These are phyloP conservation scores for Cyclotella atomus DNA, from an alignment of 108 stramenopile genomes.

Conservation along the genomic window DNA sequence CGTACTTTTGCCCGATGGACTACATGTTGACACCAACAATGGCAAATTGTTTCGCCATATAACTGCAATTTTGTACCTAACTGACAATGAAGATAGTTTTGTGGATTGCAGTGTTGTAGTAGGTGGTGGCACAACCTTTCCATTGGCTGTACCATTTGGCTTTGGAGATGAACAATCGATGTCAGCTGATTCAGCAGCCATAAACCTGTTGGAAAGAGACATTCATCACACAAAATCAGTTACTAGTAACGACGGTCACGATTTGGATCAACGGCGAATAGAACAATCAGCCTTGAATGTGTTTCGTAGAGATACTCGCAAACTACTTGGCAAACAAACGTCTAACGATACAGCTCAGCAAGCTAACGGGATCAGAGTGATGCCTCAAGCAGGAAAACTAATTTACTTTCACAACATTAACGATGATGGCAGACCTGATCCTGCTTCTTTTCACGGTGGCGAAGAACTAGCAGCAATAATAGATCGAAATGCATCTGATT, in stretches of 20 bases:
- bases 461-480: constrained; percentile 30
- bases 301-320: constrained; percentile 10
- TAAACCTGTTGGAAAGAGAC: constrained; percentile 7
- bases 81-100: constrained; percentile 16
- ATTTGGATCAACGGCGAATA: constrained; percentile 15
- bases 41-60: constrained; percentile 48
- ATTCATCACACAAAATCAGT: constrained; percentile 45
- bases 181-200: constrained; percentile 14
- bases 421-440: constrained; percentile 42
- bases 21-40: constrained; percentile 54
- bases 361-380: constrained; percentile 28
- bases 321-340: not conserved
- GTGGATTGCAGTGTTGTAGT: not conserved
- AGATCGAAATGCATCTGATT: not conserved
- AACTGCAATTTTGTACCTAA: constrained; percentile 53
- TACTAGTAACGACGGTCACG: constrained; percentile 6
- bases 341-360: not conserved
- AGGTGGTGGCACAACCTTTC: constrained; percentile 50
- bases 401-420: constrained; percentile 47
- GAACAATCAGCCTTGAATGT: constrained; percentile 19
- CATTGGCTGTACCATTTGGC: constrained; percentile 30
- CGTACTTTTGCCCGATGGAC: constrained; percentile 40
- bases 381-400: constrained; percentile 43
- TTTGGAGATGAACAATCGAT: not conserved
- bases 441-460: constrained; percentile 47